Evolutionary conservation across 768 basidiomycete genomes (phyloP), one percentile per base, ranked within the genome.

Genomic region (Podaxis sp.): DNA sequence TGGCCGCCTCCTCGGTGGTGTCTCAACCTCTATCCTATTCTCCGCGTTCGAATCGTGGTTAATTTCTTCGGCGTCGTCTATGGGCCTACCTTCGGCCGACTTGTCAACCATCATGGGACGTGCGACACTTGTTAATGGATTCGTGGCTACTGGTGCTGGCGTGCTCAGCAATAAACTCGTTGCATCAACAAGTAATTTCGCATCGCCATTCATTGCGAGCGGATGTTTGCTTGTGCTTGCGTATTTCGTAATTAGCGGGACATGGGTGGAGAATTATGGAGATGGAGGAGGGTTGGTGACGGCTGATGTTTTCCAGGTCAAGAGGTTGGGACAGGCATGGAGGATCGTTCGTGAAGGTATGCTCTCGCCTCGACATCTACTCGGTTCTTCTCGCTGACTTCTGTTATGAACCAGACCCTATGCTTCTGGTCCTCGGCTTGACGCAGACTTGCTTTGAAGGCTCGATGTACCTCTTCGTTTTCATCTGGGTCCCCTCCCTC

Each of bases 381-480:
- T 59, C 57, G 22, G 51, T 28, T 38, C 15, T 30, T 33, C 15
- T 30, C 19, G 13, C 52, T n/a, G 40, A 39, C 39, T 7, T 57
- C 48, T 52, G 63, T 24, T 36, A 4, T 39, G 4, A 36, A 17
- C 9, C 68, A 89, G 89, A 91, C 69, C 80, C 83, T 0, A 68
- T 83, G 52, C 78, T 92, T 9, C 74, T 90, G 64, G 82, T 82
- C 26, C 81, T 92, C 22, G 88, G 89, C 36, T 74, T 92, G 58
- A 86, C 86, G 0, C 90, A 92, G 73, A 92, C 90, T 1, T 89
- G 87, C 73, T 92, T 92, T 70, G 90, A 92, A 70, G 91, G 90
- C 2, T 89, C 88, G 4, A 90, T 92, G 90, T 92, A 92, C 73
- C 82, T 92, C 64, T 92, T 92, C 73, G 90, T 92, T 66, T 92